Evolutionary conservation across 805 yeast species (phyloP), one percentile per base, ranked within the genome.

Genomic region (Candida broadrunensis): DNA sequence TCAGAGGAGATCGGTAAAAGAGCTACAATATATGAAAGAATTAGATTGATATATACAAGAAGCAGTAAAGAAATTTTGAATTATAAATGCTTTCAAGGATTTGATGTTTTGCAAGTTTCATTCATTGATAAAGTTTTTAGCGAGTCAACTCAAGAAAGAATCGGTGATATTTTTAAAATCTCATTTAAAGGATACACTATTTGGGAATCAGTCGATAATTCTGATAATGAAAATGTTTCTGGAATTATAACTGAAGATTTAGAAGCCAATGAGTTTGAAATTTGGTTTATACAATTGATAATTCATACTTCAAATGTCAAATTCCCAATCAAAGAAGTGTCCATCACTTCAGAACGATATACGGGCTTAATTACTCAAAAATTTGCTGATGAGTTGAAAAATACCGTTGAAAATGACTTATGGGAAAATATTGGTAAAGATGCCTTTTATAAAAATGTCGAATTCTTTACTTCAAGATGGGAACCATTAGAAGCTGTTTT

Each of bases 401-500:
- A 78, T 48, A 65, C 75, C 2, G 67, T 72, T 5, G 49, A 48
- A 3, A 50, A 61, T 38, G 84, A 80, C 50, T 58, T 70, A 50
- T 79, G 84, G 84, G 63, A 62, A 9, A 46, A 50, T 6, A 67
- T 66, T 7, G 82, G 83, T 2, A 59, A 67, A 35, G 65, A 53
- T 0, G 60, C 62, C 33, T 80, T 79, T 47, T 53, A 66, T 8
- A 56, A 62, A 20, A 66, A 63, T 39, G 69, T 72, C 4, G 60
- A 63, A 21, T 77, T 71, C 51, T 80, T 75, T 51, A 77, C 80
- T 18, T 64, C 72, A 31, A 66, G 79, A 52, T 60, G 65, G 46
- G 40, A 69, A 23, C 69, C 67, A 30, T 67, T 80, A 45, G 80
- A 78, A 54, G 76, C 80, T 12, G 80, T 78, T 7, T 60, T 80